Conservation (phyloP, 2,329 filamentous ascomycete genomes). For the Pyrenophora graminea region DNA sequence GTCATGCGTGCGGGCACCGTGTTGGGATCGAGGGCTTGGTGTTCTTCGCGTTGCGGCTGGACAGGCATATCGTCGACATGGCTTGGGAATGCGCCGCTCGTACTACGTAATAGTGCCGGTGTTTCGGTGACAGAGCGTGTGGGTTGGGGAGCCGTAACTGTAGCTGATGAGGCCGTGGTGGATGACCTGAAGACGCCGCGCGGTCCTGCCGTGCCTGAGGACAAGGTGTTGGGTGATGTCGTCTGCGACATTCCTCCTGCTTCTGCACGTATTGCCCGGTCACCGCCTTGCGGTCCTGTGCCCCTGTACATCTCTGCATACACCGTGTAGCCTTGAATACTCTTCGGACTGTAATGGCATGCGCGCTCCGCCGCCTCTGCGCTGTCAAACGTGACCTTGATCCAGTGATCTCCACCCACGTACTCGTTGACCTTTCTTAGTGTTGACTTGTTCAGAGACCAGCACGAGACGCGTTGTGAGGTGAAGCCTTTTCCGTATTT, state of each 20-base stretch:
- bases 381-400: conserved; percentile 62
- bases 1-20: conserved; percentile 17
- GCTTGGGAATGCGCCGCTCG: conserved; percentile 32
- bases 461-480: conserved; percentile 67
- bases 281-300: conserved; percentile 48
- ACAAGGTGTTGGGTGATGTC: conserved; percentile 42
- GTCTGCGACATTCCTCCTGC: conserved; percentile 32
- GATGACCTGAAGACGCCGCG: conserved; percentile 36
- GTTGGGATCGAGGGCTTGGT: conserved; percentile 42
- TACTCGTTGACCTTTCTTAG: conserved; percentile 79
- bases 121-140: conserved; percentile 16
- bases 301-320: conserved; percentile 55
- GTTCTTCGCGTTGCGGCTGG: conserved; percentile 14
- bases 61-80: conserved; percentile 24
- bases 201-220: conserved; percentile 38
- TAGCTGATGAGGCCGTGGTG: conserved; percentile 49
- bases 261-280: conserved; percentile 49
- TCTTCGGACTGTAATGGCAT: conserved; percentile 53
- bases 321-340: conserved; percentile 53
- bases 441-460: conserved; percentile 71
- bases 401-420: conserved; percentile 87
- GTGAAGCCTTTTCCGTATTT: conserved; percentile 75
- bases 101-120: conserved; percentile 21
- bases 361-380: conserved; percentile 55
- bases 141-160: conserved; percentile 40